Evolutionary conservation across 2,329 filamentous ascomycete genomes (phyloP), one percentile per base, ranked within the genome.

Genomic region (Onygenales sp.): DNA sequence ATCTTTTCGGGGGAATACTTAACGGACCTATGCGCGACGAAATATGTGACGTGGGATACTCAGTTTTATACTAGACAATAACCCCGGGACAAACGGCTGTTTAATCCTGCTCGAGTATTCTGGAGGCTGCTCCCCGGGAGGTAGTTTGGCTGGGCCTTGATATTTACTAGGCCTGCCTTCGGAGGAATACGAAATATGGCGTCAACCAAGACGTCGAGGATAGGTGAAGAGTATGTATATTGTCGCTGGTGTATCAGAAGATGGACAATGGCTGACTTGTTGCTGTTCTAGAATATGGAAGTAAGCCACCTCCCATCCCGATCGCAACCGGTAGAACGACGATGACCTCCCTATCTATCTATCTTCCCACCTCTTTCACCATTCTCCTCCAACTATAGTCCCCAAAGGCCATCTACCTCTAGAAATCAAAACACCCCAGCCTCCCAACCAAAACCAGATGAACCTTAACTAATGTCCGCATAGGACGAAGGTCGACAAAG

Each of bases 401-500:
- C n/a, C 31, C 2, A 36, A 21, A 1, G 13, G 7, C 9, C 9
- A 4, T 39, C 36, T 39, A 5, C 21, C 21, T 9, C 10, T 44
- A n/a, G 35, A 32, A 17, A 44, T 13, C 14, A 42, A 42, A 42
- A 13, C 1, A 42, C 1, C 2, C 17, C 17, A 17, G 5, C 21
- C 21, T 27, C 21, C 21, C 21, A n/a, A 21, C 11, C 13, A 47
- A 43, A 48, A 42, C 54, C 69, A 27, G 21, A 27, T 27, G 21
- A 27, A 27, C 1, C 1, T 27, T 3, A 27, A 27, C 21, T 27
- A 27, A 27, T 27, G 21, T 27, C 21, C 21, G 21, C 21, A 27
- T 5, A 97, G 92, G 75, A 94, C 89, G 56, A 86, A 90, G 65
- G 86, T 96, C 66, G 92, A 97, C 74, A 97, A 97, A 74, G 90